Conservation (phyloP, 139 green algal genomes). For the Coelastrella sp. region DNA sequence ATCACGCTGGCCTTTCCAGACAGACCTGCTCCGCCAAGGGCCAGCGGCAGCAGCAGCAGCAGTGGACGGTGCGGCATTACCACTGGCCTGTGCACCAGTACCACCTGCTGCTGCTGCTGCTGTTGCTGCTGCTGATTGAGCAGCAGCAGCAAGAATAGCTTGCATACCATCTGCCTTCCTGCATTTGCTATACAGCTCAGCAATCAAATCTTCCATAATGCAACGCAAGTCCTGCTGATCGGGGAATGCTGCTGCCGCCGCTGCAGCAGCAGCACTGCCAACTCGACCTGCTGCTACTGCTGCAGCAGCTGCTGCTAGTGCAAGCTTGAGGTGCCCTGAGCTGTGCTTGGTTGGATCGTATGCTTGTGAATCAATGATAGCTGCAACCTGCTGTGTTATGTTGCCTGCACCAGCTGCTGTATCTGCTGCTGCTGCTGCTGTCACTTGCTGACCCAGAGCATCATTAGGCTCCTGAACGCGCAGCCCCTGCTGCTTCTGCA, state of each 20-base stretch:
- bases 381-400: neutral
- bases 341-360: neutral
- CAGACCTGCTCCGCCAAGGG: neutral
- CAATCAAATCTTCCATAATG: neutral
- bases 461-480: neutral
- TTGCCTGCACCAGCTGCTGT: neutral
- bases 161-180: neutral
- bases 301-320: neutral
- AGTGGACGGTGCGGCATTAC: neutral
- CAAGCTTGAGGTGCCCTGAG: neutral
- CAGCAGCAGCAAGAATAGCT: neutral
- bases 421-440: neutral
- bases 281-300: neutral
- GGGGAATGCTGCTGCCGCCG: neutral
- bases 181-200: neutral
- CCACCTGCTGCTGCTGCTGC: neutral
- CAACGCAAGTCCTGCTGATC: neutral
- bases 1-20: neutral
- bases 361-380: neutral
- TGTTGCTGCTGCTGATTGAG: neutral
- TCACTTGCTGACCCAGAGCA: too few species aligned
- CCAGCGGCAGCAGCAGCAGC: neutral
- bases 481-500: neutral
- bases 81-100: neutral
- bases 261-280: slow-evolving; percentile 6